Evolutionary conservation across 2,329 filamentous ascomycete species (phyloP).

Genomic region (Colletotrichum spaethianum): DNA sequence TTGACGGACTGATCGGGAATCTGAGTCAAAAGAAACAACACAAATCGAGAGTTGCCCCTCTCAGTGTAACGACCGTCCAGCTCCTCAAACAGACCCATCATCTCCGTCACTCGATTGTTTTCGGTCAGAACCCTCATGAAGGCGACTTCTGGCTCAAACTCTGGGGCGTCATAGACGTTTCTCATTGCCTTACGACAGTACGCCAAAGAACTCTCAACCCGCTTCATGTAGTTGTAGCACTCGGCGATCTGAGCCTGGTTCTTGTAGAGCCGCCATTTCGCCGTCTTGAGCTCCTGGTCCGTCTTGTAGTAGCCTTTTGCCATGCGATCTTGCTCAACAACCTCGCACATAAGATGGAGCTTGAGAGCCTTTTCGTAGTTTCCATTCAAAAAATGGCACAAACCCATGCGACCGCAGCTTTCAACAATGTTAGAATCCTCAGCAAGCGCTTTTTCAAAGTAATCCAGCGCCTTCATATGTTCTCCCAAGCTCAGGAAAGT

Average conservation of each 20-base stretch:
- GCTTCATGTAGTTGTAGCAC: conserved; percentile 52
- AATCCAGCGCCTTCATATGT: conserved; percentile 51
- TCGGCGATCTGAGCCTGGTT: conserved; percentile 56
- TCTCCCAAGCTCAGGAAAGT: conserved; percentile 56
- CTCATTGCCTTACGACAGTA: conserved; percentile 56
- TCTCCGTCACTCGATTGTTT: conserved; percentile 53
- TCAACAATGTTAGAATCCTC: conserved; percentile 56
- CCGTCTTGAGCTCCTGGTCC: conserved; percentile 45
- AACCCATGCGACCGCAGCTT: conserved; percentile 57
- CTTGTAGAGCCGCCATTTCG: conserved; percentile 58
- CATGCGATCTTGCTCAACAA: conserved; percentile 51
- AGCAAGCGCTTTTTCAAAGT: conserved; percentile 54
- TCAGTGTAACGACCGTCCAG: conserved; percentile 48
- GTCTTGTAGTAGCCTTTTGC: conserved; percentile 45
- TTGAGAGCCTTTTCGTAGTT: conserved; percentile 53
- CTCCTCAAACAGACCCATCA: conserved; percentile 53
- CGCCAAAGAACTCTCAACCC: conserved; percentile 50
- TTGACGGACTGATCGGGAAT: conserved; percentile 49
- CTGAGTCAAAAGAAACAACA: conserved; percentile 54
- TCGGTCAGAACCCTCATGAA: conserved; percentile 55
- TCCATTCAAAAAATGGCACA: conserved; percentile 54
- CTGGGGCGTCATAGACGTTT: conserved; percentile 47
- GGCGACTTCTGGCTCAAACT: conserved; percentile 55
- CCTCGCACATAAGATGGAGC: conserved; percentile 54
- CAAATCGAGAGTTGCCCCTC: conserved; percentile 47